Percentiles rank a stretch among this genome's conserved stretches.
phyloP scores from a whole-genome alignment of 2,329 filamentous ascomycete genomes.

The Colletotrichum euphorbiae region DNA sequence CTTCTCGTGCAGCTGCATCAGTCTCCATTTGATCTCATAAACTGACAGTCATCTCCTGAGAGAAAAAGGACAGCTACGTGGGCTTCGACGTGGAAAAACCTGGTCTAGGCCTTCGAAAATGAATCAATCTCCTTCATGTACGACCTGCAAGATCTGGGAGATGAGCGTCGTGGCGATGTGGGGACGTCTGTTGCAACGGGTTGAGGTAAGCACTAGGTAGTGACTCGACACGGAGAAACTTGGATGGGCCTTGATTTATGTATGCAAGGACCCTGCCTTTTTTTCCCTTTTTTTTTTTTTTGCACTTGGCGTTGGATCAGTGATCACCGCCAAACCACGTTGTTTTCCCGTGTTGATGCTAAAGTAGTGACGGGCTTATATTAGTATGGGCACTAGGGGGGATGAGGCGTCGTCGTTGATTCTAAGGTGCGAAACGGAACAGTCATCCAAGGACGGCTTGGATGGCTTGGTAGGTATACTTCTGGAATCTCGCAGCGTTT shows the following conservation, averaged over 20 bases:
- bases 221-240: background rate
- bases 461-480: background rate
- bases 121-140: too few relatives aligned
- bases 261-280: slow-evolving; percentile 35
- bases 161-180: slow-evolving; percentile 15
- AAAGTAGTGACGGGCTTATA: background rate
- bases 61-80: background rate
- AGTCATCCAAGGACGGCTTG: background rate
- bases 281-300: slow-evolving; percentile 12
- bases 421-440: background rate
- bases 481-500: slow-evolving; percentile 8
- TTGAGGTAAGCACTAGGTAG: background rate
- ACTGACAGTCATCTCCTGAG: slow-evolving; percentile 23
- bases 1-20: background rate
- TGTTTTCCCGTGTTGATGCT: background rate
- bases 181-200: background rate
- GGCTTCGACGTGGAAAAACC: background rate
- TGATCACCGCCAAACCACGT: background rate
- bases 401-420: slow-evolving; percentile 18
- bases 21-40: slow-evolving; percentile 32
- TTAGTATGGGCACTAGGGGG: background rate
- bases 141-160: background rate
- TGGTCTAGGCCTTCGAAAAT: background rate
- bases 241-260: slow-evolving; percentile 19
- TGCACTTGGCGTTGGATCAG: background rate